Base-by-base conservation (phyloP, 768 basidiomycete species). In the Asterophora lycoperdoides region DNA sequence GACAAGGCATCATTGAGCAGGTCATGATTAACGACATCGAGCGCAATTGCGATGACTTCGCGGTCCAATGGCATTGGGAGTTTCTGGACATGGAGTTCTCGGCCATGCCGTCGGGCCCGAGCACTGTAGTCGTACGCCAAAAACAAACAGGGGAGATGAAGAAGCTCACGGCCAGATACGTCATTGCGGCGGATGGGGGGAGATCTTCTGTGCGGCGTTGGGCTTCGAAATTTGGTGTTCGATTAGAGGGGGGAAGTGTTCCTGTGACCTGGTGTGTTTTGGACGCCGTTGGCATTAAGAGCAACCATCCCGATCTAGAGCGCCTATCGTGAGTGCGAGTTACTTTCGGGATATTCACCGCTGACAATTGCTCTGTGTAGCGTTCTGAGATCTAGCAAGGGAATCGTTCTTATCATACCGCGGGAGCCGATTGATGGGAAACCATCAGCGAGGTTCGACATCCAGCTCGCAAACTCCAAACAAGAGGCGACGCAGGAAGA, bases 1-100 rank as follows among this genome's bases (percentile, higher is more conserved):
- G 54, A n/a, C 54, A 55, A 42, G 54, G 54, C 6, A 41, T 55
- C 19, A 55, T 55, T n/a, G 54, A 55, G 48, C 54, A 55, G 39
- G 54, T 55, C 17, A 55, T 55, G 54, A 48, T 55, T 10, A 17
- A 51, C 6, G 54, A 55, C 38, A 48, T 48, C 30, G 49, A 51
- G 35, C 54, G 54, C 20, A 49, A 55, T n/a, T 51, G n/a, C 29
- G 46, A 55, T 48, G 49, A 43, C 26, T 55, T 51, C 20, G 40
- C 51, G 17, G 54, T 55, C 11, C 54, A 51, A n/a, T 55, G 54
- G 54, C 35, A 51, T 28, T 51, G 46, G 18, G 46, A 55, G 26
- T 55, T 55, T 33, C n/a, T 51, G 13, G 49, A 51, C 28, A 55
- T 55, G 49, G 54, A 51, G 15, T 18, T 51, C 14, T 41, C 46